A percentile compares a stretch with the other conserved stretches of the same genome.
phyloP scores from a whole-genome alignment of 73 alveolate genomes.

The Urostyla sp. region DNA sequence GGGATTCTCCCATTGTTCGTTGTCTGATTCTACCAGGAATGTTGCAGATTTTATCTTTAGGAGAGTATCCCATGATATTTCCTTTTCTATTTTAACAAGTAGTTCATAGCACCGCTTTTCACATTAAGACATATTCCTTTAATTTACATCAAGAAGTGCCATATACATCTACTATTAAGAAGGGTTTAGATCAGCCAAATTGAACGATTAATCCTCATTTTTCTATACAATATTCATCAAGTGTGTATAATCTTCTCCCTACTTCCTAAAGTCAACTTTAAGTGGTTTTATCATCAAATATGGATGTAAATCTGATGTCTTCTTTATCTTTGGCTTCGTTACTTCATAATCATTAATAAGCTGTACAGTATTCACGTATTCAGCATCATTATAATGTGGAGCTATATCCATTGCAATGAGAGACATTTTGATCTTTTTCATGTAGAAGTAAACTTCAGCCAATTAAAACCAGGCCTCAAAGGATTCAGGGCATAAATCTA shows the following conservation, averaged over 20 bases:
- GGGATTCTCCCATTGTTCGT: constrained; percentile 45
- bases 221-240: constrained; percentile 9
- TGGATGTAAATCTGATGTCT: constrained; percentile 36
- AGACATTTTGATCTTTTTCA: constrained; percentile 61
- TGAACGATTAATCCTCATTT: constrained; percentile 1
- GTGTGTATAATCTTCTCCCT: constrained; percentile 13
- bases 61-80: constrained; percentile 69
- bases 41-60: constrained; percentile 58
- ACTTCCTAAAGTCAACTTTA: constrained; percentile 54
- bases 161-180: constrained; percentile 50
- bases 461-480: constrained; percentile 73
- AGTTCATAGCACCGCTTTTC: constrained; percentile 64
- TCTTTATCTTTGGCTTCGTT: constrained; percentile 39
- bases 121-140: constrained; percentile 41
- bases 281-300: constrained; percentile 58
- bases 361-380: constrained; percentile 18
- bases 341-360: constrained; percentile 21
- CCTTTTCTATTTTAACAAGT: constrained; percentile 69
- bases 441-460: constrained; percentile 70
- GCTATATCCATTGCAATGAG: constrained; percentile 70
- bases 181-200: constrained; percentile 18
- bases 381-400: constrained; percentile 57
- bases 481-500: constrained; percentile 72
- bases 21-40: constrained; percentile 47
- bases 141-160: constrained; percentile 45